Evolutionary conservation across 768 basidiomycete genomes (phyloP), one percentile per base, ranked within the genome.

Genomic region (Galerina marginata): DNA sequence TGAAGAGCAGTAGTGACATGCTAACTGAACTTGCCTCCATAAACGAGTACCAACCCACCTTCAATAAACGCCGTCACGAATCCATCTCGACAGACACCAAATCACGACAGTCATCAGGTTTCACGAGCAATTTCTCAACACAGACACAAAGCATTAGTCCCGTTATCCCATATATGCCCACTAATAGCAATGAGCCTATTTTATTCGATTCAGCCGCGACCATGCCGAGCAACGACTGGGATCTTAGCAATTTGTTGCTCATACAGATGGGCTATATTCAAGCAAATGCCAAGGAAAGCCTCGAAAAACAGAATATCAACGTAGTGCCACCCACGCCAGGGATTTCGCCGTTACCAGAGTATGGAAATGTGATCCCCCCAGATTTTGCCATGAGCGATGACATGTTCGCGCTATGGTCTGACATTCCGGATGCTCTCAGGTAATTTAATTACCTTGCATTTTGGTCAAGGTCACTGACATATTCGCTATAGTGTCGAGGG

Each of bases 11-110:
- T 58, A 88, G 87, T 80, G 86, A 89, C 60, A 79, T 88, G 57
- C 69, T 89, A 39, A 83, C 81, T 54, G 87, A 86, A 58, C 75
- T 88, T 1, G 83, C 82, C 20, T 81, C 79, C 1, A 79, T 85
- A 9, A 80, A 83, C 7, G 82, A 86, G 3, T 78, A 86, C 14
- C 79, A 81, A 11, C 72, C 77, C 2, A 72, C n/a, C 48, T 36
- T 40, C 26, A 71, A 72, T 56, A 87, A 88, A 56, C 83, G 85
- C 25, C 83, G 81, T 45, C 77, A 83, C 42, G 82, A 81, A 55
- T 71, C 46, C 39, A 44, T 55, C 42, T 44, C 55, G 9, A 43
- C 58, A 23, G 36, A 53, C 9, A 40, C 10, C 14, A 25, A 20
- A 7, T 23, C 26, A 15, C 12, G 33, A 45, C 14, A n/a, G 16